Base-by-base conservation (phyloP, 495 filamentous ascomycete genomes). In the Glarea lozoyensis region DNA sequence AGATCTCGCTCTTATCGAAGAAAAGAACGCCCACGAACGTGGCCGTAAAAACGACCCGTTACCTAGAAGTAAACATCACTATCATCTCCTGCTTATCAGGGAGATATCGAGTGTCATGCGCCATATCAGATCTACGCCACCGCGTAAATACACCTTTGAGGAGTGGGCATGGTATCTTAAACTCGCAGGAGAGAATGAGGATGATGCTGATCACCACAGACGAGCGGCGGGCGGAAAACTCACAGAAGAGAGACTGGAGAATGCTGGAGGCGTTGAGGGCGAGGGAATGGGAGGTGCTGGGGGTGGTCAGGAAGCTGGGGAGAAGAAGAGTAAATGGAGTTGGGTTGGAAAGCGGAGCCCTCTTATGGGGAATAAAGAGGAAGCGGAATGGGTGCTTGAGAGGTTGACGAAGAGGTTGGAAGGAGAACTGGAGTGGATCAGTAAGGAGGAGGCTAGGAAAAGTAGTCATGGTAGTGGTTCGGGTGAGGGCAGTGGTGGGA, bases 121-220 rank as follows among this genome's bases (percentile, higher is more conserved):
- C 16, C 78, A 88, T 55, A 49, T 86, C 15, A 64, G 72, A 15
- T 66, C 64, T 29, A 64, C 61, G 13, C 76, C 79, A 6, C 71
- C 76, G 0, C 75, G 78, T 37, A 73, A 79, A 55, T 94, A 90
- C 59, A 70, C 73, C 11, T 93, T 85, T 56, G 63, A 78, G 7
- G 86, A 93, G 56, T 94, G 88, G 88, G 76, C 78, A 7, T 86
- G 79, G 63, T 93, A 79, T 54, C 71, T 94, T 15, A 70, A 69
- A 18, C 69, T 94, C 2, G 70, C 90, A 12, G 86, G 84, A 12
- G 76, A 86, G 56, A 73, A 89, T 51, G 78, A 82, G 53, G 60
- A 59, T 20, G 57, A 63, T 49, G 58, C 61, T 27, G 55, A 61
- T 9, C 64, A 52, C 32, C 72, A 78, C 45, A 51, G 62, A 7